A percentile compares a stretch with the other conserved stretches of the same genome.
phyloP scores from a whole-genome alignment of 345 rosid species.

The Eucalyptus curtisii region DNA sequence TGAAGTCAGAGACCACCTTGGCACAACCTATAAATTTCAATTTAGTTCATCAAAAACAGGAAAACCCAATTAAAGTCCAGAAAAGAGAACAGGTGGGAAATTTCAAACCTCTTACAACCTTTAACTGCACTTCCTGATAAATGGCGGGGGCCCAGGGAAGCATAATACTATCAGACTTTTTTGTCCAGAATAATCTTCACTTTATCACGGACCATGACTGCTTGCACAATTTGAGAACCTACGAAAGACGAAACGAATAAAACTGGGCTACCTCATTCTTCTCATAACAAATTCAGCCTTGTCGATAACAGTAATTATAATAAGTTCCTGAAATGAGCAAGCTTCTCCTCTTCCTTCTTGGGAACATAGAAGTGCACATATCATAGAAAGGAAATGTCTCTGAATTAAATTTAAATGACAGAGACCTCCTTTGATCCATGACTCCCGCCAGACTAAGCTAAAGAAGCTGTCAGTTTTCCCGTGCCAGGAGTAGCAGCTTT shows the following conservation, averaged over 20 bases:
- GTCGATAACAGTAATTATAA: not conserved
- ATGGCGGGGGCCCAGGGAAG: slow-evolving; percentile 75
- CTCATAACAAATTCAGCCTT: not conserved
- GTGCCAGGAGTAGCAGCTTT: slow-evolving; percentile 48
- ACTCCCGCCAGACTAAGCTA: slow-evolving; percentile 43
- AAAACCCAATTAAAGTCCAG: not conserved
- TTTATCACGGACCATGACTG: slow-evolving; percentile 61
- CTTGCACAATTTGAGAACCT: slow-evolving; percentile 73
- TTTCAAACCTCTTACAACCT: slow-evolving; percentile 65
- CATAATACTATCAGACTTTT: slow-evolving; percentile 25
- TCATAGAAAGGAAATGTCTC: not conserved
- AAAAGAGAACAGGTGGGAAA: not conserved
- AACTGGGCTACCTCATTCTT: not conserved
- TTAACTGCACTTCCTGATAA: slow-evolving; percentile 72
- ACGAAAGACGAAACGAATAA: not conserved
- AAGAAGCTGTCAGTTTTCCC: slow-evolving; percentile 63
- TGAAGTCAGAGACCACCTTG: slow-evolving; percentile 56
- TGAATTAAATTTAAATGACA: not conserved
- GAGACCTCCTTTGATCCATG: slow-evolving; percentile 44
- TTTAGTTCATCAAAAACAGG: not conserved
- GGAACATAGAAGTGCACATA: not conserved
- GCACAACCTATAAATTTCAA: slow-evolving; percentile 49
- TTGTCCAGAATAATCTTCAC: slow-evolving; percentile 40
- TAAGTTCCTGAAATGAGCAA: not conserved
- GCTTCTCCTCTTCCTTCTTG: not conserved